These are phyloP conservation scores for Linnemannia schmuckeri DNA, from an alignment of 192 early-diverging fungal genomes.

Conservation along the genomic window DNA sequence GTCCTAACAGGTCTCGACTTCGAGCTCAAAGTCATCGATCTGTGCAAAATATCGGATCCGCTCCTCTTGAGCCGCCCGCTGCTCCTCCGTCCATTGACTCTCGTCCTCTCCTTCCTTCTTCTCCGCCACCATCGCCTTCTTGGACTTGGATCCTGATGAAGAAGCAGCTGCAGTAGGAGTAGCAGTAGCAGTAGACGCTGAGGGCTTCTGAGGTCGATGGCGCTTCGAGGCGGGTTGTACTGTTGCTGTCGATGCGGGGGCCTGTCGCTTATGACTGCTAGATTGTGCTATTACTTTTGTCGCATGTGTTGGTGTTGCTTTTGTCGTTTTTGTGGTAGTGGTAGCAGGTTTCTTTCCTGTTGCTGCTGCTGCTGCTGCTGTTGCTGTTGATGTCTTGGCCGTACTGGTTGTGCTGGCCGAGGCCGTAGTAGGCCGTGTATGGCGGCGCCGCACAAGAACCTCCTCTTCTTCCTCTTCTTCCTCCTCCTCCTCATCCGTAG, in stretches of 20 bases:
- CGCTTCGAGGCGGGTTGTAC: background rate
- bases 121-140: slow-evolving; percentile 1
- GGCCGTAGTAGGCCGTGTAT: background rate
- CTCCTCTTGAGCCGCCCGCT: slow-evolving; percentile 26
- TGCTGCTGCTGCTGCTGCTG: background rate
- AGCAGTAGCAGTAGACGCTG: background rate
- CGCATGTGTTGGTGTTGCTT: background rate
- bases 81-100: slow-evolving; percentile 22
- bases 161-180: background rate
- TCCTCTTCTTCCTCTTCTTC: slow-evolving; percentile 21
- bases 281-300: background rate
- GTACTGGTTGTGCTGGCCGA: background rate
- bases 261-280: background rate
- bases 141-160: background rate
- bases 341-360: background rate
- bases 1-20: slow-evolving; percentile 16
- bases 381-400: background rate
- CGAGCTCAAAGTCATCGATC: slow-evolving; percentile 46
- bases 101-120: background rate
- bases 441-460: background rate
- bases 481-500: background rate
- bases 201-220: background rate
- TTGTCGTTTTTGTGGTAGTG: background rate
- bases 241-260: background rate
- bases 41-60: slow-evolving; percentile 40